Conservation (phyloP, 345 rosid species). For the Syzygium oleosum region DNA sequence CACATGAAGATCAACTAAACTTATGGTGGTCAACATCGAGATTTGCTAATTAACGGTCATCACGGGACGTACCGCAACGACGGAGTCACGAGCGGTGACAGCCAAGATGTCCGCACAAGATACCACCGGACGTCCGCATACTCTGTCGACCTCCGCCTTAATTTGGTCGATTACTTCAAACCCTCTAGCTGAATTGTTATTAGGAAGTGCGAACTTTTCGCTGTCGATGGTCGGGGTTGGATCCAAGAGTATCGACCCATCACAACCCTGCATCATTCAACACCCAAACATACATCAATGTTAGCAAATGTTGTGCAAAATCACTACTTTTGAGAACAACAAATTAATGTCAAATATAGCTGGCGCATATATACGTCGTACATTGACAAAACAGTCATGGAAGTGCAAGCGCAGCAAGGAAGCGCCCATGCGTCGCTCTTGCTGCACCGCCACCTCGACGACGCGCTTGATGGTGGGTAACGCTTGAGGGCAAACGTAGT, state of each 20-base stretch:
- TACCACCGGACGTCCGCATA: conserved; percentile 35
- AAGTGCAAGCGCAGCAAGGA: conserved; percentile 54
- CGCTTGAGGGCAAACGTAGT: conserved; percentile 39
- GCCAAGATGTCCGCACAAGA: conserved; percentile 64
- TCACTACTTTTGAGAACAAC: background rate
- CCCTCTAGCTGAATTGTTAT: conserved; percentile 34
- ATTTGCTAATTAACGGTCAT: background rate
- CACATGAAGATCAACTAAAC: background rate
- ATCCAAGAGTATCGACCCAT: conserved; percentile 55
- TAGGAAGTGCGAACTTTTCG: conserved; percentile 35
- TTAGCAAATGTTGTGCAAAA: background rate
- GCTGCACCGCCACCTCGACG: conserved; percentile 23
- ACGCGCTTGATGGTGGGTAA: conserved; percentile 19
- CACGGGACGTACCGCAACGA: conserved; percentile 22
- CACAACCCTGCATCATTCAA: conserved; percentile 45
- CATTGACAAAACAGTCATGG: conserved; percentile 53
- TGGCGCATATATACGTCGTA: background rate
- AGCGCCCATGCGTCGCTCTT: conserved; percentile 43
- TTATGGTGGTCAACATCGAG: background rate
- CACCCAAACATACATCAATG: background rate
- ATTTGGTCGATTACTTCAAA: conserved; percentile 53
- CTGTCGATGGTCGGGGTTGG: conserved; percentile 33
- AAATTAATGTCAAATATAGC: background rate
- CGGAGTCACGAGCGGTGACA: conserved; percentile 50
- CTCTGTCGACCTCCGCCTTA: conserved; percentile 35